Percentiles rank a stretch among this genome's conserved stretches.
Conservation (phyloP, 75 land plant species). For the Selaginella moellendorffii region DNA sequence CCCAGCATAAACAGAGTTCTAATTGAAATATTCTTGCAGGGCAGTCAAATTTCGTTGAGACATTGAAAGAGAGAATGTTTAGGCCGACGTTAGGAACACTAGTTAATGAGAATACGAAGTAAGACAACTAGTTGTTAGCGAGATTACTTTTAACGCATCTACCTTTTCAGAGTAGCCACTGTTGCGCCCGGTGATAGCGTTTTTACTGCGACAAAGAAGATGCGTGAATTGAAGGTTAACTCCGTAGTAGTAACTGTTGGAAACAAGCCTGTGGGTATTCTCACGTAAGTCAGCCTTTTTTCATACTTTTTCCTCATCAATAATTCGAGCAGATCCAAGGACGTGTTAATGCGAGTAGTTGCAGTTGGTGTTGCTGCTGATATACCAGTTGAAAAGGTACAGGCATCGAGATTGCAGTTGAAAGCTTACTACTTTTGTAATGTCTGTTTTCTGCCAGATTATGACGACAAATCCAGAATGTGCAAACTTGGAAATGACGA, state of each 20-base stretch:
- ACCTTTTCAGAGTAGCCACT: conserved; percentile 5
- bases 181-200: conserved; percentile 5
- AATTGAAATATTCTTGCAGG: too few species aligned
- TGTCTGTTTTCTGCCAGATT: background rate
- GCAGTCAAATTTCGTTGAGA: conserved; percentile 5
- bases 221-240: conserved; percentile 7
- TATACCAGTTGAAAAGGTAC: conserved; percentile 5
- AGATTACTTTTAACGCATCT: background rate
- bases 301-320: background rate
- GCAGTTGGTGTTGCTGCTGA: conserved; percentile 9
- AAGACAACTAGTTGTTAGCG: background rate
- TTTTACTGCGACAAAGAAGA: conserved; percentile 1
- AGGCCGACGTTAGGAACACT: conserved; percentile 1
- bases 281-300: background rate
- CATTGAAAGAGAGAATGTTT: conserved; percentile 4
- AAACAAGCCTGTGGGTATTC: conserved; percentile 1
- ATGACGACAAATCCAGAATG: conserved; percentile 10
- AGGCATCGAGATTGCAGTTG: background rate
- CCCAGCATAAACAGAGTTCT: too few species aligned
- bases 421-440: background rate
- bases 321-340: conserved; percentile 5
- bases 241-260: conserved; percentile 1
- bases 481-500: background rate
- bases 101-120: background rate
- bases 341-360: conserved; percentile 6